Evolutionary conservation across 345 rosid genomes (phyloP), one percentile per base, ranked within the genome.

Genomic region (Trapa incisa): DNA sequence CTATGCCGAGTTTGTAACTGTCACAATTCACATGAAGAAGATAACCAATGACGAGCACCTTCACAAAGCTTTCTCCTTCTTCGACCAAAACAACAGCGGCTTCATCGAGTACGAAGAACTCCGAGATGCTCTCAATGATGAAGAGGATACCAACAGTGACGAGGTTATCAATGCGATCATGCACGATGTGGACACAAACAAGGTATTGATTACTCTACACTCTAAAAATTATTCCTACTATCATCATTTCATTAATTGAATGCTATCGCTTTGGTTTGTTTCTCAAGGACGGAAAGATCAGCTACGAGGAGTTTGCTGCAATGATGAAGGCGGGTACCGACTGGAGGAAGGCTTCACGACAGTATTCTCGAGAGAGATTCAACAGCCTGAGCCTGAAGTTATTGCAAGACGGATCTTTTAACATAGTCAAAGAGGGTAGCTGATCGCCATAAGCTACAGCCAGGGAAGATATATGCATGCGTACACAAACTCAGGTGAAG

Each of bases 181-280:
- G 97, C 98, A 72, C 16, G 98, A 93, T 57, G 97, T 93, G 36
- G 98, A 93, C 75, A 83, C 97, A 37, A 96, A 93, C 89, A 93
- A 88, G 98, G 96, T 88, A 71, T 73, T 76, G 1, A 13, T 37
- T 38, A 16, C 37, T 9, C 14, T 33, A 38, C 15, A 16, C 16
- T 11, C 6, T 22, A 17, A 42, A 68, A 41, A 35, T 61, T 3
- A 41, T n/a, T 22, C 13, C 2, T 6, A 41, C 6, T 11, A 35
- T 37, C 38, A 35, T 33, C 42, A 35, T 11, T 37, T 11, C 8
- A 37, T 61, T 16, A n/a, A 61, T 61, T 41, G 32, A 35, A 14
- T 2, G 17, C 41, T 35, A 33, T 61, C 42, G 7, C 2, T 61
- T 61, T 36, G 1, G 17, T 36, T 58, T 14, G 10, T 6, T 29